These are phyloP conservation scores for Mortierella claussenii DNA, from an alignment of 192 early-diverging fungal genomes.

Conservation along the genomic window DNA sequence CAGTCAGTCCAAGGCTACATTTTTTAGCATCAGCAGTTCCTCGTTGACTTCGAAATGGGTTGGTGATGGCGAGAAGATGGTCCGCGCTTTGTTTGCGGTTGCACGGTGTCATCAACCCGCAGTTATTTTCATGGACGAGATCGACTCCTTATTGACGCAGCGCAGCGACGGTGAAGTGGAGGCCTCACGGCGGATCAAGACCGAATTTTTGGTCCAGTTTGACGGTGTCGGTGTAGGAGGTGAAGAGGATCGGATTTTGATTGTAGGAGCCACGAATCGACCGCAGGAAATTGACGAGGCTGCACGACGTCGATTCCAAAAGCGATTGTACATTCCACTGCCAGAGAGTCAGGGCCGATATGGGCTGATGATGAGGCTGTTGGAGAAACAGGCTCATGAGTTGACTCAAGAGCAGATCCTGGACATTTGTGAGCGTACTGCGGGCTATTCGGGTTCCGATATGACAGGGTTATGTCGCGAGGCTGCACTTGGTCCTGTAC, in stretches of 20 bases:
- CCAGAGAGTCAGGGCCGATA: slow-evolving; percentile 78
- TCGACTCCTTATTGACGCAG: slow-evolving; percentile 90
- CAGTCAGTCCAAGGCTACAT: slow-evolving; percentile 84
- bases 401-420: slow-evolving; percentile 70
- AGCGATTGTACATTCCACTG: slow-evolving; percentile 85
- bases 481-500: slow-evolving; percentile 71
- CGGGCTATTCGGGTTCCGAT: slow-evolving; percentile 89
- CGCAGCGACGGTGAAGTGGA: slow-evolving; percentile 92
- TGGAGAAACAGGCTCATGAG: slow-evolving; percentile 66
- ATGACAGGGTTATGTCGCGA: slow-evolving; percentile 87
- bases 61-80: slow-evolving; percentile 96
- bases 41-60: slow-evolving; percentile 96
- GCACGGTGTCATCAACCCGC: slow-evolving; percentile 87
- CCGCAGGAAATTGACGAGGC: slow-evolving; percentile 96
- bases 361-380: slow-evolving; percentile 70
- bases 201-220: slow-evolving; percentile 90
- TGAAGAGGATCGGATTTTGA: slow-evolving; percentile 81
- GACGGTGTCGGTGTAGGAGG: slow-evolving; percentile 81
- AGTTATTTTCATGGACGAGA: slow-evolving; percentile 95
- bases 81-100: slow-evolving; percentile 91
- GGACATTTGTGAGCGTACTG: slow-evolving; percentile 70
- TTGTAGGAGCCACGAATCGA: slow-evolving; percentile 75
- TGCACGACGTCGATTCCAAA: slow-evolving; percentile 76
- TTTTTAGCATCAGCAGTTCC: slow-evolving; percentile 92
- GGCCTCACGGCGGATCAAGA: slow-evolving; percentile 90